A percentile compares a stretch with the other conserved stretches of the same genome.
Conservation (phyloP, 2,329 filamentous ascomycete genomes). For the Fusarium succisae region DNA sequence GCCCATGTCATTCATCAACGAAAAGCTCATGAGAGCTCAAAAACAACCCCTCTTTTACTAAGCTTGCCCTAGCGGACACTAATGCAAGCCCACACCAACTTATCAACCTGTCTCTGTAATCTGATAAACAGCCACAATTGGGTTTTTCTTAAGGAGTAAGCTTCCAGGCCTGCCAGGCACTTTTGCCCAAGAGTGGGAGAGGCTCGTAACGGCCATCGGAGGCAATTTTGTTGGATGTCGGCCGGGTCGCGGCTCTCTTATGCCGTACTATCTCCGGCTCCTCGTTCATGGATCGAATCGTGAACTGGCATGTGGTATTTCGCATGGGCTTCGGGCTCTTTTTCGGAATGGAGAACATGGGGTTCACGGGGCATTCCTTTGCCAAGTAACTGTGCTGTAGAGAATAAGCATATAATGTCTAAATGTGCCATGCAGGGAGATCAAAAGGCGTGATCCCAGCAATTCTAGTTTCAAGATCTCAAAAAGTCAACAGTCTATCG, state of each 20-base stretch:
- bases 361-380: background rate
- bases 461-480: background rate
- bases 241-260: constrained; percentile 27
- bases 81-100: constrained; percentile 21
- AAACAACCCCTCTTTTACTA: constrained; percentile 3
- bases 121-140: constrained; percentile 14
- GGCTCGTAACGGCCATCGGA: constrained; percentile 19
- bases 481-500: background rate
- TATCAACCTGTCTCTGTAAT: background rate
- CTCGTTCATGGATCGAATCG: background rate
- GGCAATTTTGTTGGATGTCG: constrained; percentile 21
- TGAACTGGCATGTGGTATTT: background rate
- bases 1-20: background rate
- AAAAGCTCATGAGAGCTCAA: background rate
- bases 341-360: constrained; percentile 10
- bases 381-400: background rate
- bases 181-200: constrained; percentile 13
- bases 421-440: background rate
- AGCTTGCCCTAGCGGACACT: constrained; percentile 14
- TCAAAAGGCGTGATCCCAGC: background rate
- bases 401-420: background rate
- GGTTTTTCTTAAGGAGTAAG: background rate
- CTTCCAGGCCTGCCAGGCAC: background rate
- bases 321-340: background rate
- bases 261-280: constrained; percentile 7